Conservation (phyloP, 371 early-diverging fungal species). For the Mortierella sp. region DNA sequence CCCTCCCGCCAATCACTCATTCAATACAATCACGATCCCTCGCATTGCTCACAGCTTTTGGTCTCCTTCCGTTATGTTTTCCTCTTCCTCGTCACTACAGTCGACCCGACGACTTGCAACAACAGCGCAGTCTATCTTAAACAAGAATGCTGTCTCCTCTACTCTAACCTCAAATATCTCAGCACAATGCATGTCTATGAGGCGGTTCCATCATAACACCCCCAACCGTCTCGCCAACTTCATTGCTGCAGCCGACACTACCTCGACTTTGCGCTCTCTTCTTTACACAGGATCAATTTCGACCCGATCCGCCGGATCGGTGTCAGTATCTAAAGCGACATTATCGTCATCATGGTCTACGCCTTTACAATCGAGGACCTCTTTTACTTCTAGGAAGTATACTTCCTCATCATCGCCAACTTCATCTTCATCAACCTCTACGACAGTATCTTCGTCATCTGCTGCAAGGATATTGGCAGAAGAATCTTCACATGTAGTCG, state of each 20-base stretch:
- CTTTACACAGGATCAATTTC: conserved; percentile 4
- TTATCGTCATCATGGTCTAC: neutral
- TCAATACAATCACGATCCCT: neutral
- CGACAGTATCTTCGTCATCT: conserved; percentile 14
- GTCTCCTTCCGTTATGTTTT: neutral
- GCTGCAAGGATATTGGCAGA: conserved; percentile 24
- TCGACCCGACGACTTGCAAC: conserved; percentile 12
- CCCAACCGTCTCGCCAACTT: neutral
- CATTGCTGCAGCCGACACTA: neutral
- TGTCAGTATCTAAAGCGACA: neutral
- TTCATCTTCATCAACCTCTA: conserved; percentile 17
- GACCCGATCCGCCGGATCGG: conserved; percentile 17
- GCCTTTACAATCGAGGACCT: conserved; percentile 1
- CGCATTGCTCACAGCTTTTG: neutral
- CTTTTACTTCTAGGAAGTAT: conserved; percentile 15
- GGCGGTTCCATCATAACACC: neutral
- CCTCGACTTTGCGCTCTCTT: neutral
- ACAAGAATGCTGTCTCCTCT: neutral
- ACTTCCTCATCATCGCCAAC: conserved; percentile 16
- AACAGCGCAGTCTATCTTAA: conserved; percentile 11
- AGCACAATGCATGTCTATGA: conserved; percentile 7
- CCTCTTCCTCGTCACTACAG: neutral
- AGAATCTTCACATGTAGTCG: conserved; percentile 6
- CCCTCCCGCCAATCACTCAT: neutral
- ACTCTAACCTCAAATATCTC: neutral